Evolutionary conservation across 768 basidiomycete species (phyloP).

Genomic region (Psilocybe sp.): DNA sequence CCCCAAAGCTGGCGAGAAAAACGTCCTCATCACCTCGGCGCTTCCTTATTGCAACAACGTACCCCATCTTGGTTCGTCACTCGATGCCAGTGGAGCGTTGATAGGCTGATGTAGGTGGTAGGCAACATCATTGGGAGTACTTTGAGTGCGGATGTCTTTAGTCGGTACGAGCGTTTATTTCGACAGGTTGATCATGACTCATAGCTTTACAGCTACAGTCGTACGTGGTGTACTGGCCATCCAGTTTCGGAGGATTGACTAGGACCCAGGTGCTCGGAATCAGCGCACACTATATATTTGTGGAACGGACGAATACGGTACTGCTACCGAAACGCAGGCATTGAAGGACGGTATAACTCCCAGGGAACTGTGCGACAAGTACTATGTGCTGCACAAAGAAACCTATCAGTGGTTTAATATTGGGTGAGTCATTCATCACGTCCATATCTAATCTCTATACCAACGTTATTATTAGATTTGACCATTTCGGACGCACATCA

Average conservation of each 20-base stretch:
- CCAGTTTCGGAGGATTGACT: not conserved
- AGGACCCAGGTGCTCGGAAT: conserved; percentile 64
- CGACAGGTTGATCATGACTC: not conserved
- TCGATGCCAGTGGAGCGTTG: not conserved
- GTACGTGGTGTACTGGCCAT: conserved; percentile 32
- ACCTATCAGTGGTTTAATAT: conserved; percentile 99
- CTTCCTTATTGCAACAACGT: conserved; percentile 97
- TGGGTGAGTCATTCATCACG: conserved; percentile 44
- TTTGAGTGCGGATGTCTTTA: conserved; percentile 95
- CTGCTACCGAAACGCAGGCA: conserved; percentile 97
- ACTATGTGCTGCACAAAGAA: conserved; percentile 82
- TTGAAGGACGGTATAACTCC: conserved; percentile 83
- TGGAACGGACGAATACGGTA: conserved; percentile 99
- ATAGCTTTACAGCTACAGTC: conserved; percentile 49
- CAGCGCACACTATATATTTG: conserved; percentile 91
- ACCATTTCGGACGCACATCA: conserved; percentile 94
- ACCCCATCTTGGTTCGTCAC: conserved; percentile 81
- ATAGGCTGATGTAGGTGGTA: conserved; percentile 17
- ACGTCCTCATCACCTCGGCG: conserved; percentile 91
- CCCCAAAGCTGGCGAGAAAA: conserved; percentile 84
- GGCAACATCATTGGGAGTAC: conserved; percentile 95
- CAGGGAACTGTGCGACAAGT: conserved; percentile 84
- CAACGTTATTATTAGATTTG: conserved; percentile 57
- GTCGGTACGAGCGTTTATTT: conserved; percentile 59
- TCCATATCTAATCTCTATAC: not conserved